These are phyloP conservation scores for Ambrosia hybrid DNA, from an alignment of 140 eudicot species.

Conservation along the genomic window DNA sequence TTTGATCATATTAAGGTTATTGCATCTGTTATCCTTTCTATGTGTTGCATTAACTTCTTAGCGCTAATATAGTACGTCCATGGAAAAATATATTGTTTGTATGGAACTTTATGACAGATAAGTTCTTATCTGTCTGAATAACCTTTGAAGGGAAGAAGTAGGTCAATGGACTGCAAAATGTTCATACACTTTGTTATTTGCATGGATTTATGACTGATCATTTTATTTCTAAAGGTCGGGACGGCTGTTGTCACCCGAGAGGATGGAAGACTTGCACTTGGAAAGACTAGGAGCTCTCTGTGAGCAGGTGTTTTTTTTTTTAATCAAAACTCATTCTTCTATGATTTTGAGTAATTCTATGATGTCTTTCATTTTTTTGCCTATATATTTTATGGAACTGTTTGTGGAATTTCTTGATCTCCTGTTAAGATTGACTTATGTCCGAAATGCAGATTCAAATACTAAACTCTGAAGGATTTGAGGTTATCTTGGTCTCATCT, in stretches of 20 bases:
- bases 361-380: neutral
- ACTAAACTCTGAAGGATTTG: constrained; percentile 74
- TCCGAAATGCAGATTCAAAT: constrained; percentile 64
- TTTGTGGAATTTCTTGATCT: neutral
- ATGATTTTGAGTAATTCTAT: neutral
- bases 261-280: constrained; percentile 92
- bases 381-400: neutral
- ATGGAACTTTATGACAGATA: no score
- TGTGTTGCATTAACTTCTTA: no score
- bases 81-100: no score
- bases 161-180: no score
- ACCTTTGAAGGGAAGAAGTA: no score
- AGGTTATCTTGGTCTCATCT: constrained; percentile 94
- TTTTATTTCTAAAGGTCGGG: constrained; percentile 59
- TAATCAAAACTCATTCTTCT: constrained; percentile 2
- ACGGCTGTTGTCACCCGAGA: constrained; percentile 94
- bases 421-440: constrained; percentile 8
- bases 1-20: neutral
- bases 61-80: no score
- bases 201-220: constrained; percentile 4
- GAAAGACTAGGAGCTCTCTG: constrained; percentile 96
- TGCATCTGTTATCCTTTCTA: neutral
- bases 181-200: neutral
- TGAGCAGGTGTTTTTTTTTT: constrained; percentile 69
- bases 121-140: no score